Evolutionary conservation across 2,329 filamentous ascomycete genomes (phyloP).

Genomic region (Emericellopsis atlantica): DNA sequence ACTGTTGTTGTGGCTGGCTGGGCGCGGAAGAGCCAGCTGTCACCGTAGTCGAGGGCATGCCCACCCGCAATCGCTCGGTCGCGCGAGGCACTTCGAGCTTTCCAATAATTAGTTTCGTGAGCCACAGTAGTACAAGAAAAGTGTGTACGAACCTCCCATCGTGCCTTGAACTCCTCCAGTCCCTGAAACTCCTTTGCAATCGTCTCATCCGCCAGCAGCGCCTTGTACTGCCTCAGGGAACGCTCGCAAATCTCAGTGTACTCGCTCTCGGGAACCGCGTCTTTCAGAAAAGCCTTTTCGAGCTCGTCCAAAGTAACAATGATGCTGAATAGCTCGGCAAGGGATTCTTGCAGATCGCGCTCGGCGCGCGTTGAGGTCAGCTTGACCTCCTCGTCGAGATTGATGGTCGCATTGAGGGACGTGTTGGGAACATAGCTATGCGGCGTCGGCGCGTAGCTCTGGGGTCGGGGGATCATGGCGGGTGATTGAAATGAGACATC

Average conservation of each 20-base stretch:
- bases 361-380: slow-evolving; percentile 76
- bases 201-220: slow-evolving; percentile 77
- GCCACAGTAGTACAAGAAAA: not conserved
- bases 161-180: slow-evolving; percentile 78
- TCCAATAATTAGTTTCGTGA: not conserved
- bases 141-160: slow-evolving; percentile 70
- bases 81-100: slow-evolving; percentile 91
- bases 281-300: slow-evolving; percentile 92
- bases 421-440: slow-evolving; percentile 86
- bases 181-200: slow-evolving; percentile 84
- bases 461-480: slow-evolving; percentile 45
- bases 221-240: slow-evolving; percentile 92
- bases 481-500: slow-evolving; percentile 13
- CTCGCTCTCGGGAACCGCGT: slow-evolving; percentile 80
- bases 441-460: slow-evolving; percentile 79
- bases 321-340: slow-evolving; percentile 96
- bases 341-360: slow-evolving; percentile 86
- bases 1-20: not conserved
- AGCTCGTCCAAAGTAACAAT: slow-evolving; percentile 90
- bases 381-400: slow-evolving; percentile 94
- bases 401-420: slow-evolving; percentile 76
- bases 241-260: slow-evolving; percentile 96
- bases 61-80: slow-evolving; percentile 82
- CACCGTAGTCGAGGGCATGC: slow-evolving; percentile 75
- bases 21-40: slow-evolving; percentile 35